Percentiles rank a stretch among this genome's conserved stretches.
phyloP scores from a whole-genome alignment of 1,139 yeast genomes.

The Taphrina deformans region DNA sequence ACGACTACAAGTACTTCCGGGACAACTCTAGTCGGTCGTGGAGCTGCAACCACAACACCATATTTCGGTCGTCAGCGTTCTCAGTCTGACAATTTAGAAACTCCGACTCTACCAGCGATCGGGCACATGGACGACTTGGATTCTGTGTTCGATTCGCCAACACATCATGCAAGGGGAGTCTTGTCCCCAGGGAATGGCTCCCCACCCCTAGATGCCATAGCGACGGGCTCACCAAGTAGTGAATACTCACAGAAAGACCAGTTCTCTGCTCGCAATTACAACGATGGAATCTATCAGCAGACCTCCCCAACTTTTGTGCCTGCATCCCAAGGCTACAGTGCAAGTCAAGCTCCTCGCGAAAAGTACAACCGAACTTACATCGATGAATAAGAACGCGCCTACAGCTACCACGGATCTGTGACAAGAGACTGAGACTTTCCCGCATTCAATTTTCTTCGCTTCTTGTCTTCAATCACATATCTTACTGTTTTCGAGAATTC shows the following conservation, averaged over 20 bases:
- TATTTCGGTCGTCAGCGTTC: background rate
- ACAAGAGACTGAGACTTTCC: too few species aligned
- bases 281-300: background rate
- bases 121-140: conserved; percentile 7
- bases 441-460: too few species aligned
- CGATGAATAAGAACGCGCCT: background rate
- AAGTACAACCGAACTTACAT: background rate
- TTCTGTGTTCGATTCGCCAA: background rate
- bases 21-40: background rate
- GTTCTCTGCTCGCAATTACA: background rate
- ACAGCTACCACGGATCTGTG: too few species aligned
- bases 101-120: conserved; percentile 8
- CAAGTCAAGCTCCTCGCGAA: background rate
- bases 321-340: background rate
- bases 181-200: conserved; percentile 17
- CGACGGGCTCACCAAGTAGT: conserved; percentile 2
- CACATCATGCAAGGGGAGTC: background rate
- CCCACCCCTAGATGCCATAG: conserved; percentile 9
- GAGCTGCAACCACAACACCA: conserved; percentile 3
- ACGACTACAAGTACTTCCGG: background rate
- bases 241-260: background rate
- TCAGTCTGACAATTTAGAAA: background rate
- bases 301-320: background rate
- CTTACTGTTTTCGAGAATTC: too few species aligned
- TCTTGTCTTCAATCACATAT: too few species aligned